Evolutionary conservation across 164 flowering plant genomes (phyloP).

Genomic region (Vitis vinifera): ASM3070453v1 NC_081818.1:17533001-17533500

Average conservation of each 20-base stretch:
- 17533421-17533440: slow-evolving; percentile 61
- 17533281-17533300: slow-evolving; percentile 6
- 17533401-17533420: slow-evolving; percentile 96
- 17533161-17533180: no score
- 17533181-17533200: slow-evolving; percentile 15
- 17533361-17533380: slow-evolving; percentile 96
- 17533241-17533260: slow-evolving; percentile 66
- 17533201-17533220: slow-evolving; percentile 43
- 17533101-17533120: slow-evolving; percentile 15
- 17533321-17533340: slow-evolving; percentile 80
- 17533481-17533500: slow-evolving; percentile 44
- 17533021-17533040: no score
- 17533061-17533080: not conserved
- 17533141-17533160: no score
- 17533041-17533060: not conserved
- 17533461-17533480: slow-evolving; percentile 71
- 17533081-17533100: not conserved
- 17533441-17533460: slow-evolving; percentile 53
- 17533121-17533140: no score
- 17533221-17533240: slow-evolving; percentile 91
- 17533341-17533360: slow-evolving; percentile 78
- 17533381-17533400: slow-evolving; percentile 84
- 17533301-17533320: slow-evolving; percentile 90
- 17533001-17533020: no score
- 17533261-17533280: slow-evolving; percentile 87